Evolutionary conservation across 2,329 filamentous ascomycete species (phyloP).

Genomic region (Cladosporium sp.): DNA sequence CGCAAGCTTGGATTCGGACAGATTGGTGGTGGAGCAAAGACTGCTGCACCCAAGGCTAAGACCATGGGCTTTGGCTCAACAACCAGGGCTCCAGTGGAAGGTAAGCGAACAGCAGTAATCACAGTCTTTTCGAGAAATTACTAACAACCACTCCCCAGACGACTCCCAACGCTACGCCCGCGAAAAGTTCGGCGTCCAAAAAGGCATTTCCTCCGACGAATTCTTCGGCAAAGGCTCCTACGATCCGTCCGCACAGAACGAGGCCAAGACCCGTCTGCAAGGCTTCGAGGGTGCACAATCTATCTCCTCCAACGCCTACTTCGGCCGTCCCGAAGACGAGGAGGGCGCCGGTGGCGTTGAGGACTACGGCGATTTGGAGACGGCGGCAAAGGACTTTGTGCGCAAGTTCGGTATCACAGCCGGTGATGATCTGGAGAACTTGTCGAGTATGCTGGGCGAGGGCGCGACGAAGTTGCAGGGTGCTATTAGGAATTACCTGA

Average conservation of each 20-base stretch:
- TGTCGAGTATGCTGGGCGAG: constrained; percentile 79
- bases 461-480: constrained; percentile 83
- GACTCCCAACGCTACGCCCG: constrained; percentile 75
- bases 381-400: constrained; percentile 93
- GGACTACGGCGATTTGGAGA: constrained; percentile 84
- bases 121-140: neutral
- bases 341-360: constrained; percentile 61
- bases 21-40: constrained; percentile 59
- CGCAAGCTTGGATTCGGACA: constrained; percentile 85
- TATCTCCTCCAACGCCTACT: constrained; percentile 97
- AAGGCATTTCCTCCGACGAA: constrained; percentile 96
- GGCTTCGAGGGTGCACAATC: constrained; percentile 89
- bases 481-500: constrained; percentile 41
- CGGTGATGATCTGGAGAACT: constrained; percentile 90
- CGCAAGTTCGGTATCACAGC: constrained; percentile 94
- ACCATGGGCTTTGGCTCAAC: constrained; percentile 76
- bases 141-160: neutral
- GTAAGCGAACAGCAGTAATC: constrained; percentile 48
- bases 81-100: constrained; percentile 65
- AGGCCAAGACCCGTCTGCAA: constrained; percentile 83
- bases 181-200: constrained; percentile 85
- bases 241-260: constrained; percentile 75
- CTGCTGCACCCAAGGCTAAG: constrained; percentile 63
- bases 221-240: constrained; percentile 92
- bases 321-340: constrained; percentile 79